Conservation (phyloP, 139 green algal genomes). For the Klebsormidium nitens region DNA sequence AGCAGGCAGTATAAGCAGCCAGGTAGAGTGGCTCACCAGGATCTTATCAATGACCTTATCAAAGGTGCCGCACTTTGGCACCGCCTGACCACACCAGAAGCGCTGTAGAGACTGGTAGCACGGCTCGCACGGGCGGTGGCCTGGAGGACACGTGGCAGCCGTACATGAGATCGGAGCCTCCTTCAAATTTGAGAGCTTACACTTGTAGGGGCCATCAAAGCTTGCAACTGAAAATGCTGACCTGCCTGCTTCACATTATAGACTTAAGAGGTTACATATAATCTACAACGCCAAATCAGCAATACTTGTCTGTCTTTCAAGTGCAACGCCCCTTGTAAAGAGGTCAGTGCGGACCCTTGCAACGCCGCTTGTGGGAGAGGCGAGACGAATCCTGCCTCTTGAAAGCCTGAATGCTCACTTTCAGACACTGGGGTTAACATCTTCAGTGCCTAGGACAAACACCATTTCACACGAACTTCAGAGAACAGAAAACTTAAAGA, state of each 20-base stretch:
- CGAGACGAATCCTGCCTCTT: too few relatives aligned
- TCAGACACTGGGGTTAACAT: neutral
- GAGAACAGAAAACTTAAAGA: neutral
- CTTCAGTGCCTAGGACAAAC: neutral
- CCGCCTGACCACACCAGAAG: conserved; percentile 31
- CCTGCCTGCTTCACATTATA: neutral
- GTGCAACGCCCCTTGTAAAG: neutral
- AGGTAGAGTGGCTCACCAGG: conserved; percentile 15
- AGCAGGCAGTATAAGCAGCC: too few relatives aligned
- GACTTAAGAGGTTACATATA: neutral
- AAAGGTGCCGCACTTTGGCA: conserved; percentile 31
- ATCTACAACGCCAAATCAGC: neutral
- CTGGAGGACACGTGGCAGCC: neutral
- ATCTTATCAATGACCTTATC: conserved; percentile 17
- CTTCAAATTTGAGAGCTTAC: neutral
- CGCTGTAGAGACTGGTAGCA: conserved; percentile 15
- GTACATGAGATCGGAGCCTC: neutral
- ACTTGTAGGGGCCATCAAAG: neutral
- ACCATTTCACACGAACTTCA: neutral
- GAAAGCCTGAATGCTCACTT: neutral
- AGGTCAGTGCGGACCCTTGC: too few relatives aligned
- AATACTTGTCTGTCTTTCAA: neutral
- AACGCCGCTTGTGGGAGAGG: too few relatives aligned
- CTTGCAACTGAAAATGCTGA: neutral
- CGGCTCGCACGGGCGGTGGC: conserved; percentile 7